Evolutionary conservation across 2,329 filamentous ascomycete species (phyloP).

Genomic region (Trichoderma arundinaceum): DNA sequence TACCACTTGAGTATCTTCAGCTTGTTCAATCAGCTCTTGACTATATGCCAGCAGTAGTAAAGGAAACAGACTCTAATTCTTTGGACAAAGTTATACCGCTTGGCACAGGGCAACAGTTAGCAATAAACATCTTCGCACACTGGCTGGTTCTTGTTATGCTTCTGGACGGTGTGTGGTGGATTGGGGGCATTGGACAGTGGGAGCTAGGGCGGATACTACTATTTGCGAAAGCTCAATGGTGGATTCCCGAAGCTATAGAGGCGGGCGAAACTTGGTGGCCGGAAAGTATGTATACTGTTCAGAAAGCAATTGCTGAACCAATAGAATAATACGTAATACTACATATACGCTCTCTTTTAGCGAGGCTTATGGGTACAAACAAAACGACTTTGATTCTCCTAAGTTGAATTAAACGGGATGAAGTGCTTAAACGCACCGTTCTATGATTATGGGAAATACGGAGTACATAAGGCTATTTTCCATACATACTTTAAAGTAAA

Average conservation of each 20-base stretch:
- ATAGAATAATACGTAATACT: slow-evolving; percentile 8
- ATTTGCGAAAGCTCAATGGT: slow-evolving; percentile 5
- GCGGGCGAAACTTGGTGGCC: slow-evolving; percentile 14
- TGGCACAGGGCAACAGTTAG: slow-evolving; percentile 1
- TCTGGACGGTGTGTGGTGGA: slow-evolving; percentile 26
- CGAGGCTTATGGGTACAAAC: too few relatives aligned
- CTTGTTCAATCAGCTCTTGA: slow-evolving; percentile 28
- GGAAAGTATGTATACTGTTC: slow-evolving; percentile 20
- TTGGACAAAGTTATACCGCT: background rate
- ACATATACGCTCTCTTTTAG: too few relatives aligned
- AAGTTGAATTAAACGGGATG: too few relatives aligned
- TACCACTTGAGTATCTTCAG: slow-evolving; percentile 18
- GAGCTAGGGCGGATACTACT: slow-evolving; percentile 12
- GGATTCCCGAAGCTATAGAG: background rate
- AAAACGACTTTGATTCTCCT: too few relatives aligned
- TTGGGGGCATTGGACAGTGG: slow-evolving; percentile 23
- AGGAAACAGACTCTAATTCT: background rate
- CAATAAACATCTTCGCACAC: slow-evolving; percentile 24
- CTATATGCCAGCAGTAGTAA: background rate
- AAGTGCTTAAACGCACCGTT: too few relatives aligned
- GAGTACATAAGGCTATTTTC: too few relatives aligned
- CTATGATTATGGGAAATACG: too few relatives aligned
- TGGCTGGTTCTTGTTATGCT: slow-evolving; percentile 25
- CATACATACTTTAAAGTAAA: too few relatives aligned
- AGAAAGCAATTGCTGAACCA: slow-evolving; percentile 20